Percentiles rank a stretch among this genome's conserved stretches.
phyloP scores from a whole-genome alignment of 148 eudicot genomes.

The Diospyros kaki region DNA sequence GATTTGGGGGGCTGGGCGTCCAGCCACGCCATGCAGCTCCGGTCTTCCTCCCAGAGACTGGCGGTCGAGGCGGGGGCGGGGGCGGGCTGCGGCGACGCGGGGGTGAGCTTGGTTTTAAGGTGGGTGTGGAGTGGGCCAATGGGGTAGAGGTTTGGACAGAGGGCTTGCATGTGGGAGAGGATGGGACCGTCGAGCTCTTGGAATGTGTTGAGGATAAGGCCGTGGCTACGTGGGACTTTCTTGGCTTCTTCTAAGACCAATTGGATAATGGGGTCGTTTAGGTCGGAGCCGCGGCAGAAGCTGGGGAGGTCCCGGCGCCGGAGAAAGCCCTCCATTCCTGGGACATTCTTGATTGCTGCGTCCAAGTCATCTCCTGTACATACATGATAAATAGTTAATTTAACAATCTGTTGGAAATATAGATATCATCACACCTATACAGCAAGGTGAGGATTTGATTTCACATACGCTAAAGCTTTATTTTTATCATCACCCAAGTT shows the following conservation, averaged over 20 bases:
- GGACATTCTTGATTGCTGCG: constrained; percentile 18
- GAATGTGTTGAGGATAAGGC: constrained; percentile 38
- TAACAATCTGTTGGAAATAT: too few species aligned
- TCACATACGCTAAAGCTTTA: too few species aligned
- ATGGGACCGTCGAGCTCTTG: constrained; percentile 20
- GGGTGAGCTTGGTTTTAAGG: constrained; percentile 7
- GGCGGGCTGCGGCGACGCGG: not conserved
- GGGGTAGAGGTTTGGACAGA: constrained; percentile 16
- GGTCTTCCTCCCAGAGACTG: constrained; percentile 27
- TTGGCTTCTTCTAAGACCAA: constrained; percentile 15
- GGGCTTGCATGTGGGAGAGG: constrained; percentile 8
- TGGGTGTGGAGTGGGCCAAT: constrained; percentile 26
- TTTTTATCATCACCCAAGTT: too few species aligned
- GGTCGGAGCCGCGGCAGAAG: constrained; percentile 28
- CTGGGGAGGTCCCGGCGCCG: constrained; percentile 44
- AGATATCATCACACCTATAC: too few species aligned
- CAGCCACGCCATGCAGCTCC: constrained; percentile 24
- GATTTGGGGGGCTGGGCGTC: constrained; percentile 19
- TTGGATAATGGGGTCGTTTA: constrained; percentile 12
- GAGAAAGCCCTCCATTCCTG: constrained; percentile 31
- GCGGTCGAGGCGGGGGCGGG: not conserved
- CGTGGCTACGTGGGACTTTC: constrained; percentile 21
- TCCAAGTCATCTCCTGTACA: constrained; percentile 30
- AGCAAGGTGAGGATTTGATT: too few species aligned
- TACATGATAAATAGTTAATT: not conserved